Evolutionary conservation across 2,329 filamentous ascomycete species (phyloP).

Genomic region (Xylariaceae sp.): DNA sequence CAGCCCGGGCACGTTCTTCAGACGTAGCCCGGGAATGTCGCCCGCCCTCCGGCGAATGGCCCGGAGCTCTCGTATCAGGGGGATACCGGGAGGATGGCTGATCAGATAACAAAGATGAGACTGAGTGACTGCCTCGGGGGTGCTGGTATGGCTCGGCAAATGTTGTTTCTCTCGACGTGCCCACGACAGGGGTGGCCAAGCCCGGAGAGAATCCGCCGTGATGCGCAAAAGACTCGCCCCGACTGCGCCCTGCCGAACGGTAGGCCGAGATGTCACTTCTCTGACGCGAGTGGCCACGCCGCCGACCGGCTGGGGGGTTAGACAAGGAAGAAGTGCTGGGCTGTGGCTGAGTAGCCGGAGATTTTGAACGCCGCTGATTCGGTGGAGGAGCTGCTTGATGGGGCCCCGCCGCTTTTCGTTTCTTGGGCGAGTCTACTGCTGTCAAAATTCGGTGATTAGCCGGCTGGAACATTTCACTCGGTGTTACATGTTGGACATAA

Average conservation of each 20-base stretch:
- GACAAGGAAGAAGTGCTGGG: slow-evolving; percentile 41
- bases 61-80: slow-evolving; percentile 25
- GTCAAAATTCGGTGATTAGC: slow-evolving; percentile 43
- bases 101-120: slow-evolving; percentile 41
- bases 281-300: slow-evolving; percentile 57
- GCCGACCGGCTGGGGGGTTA: slow-evolving; percentile 48
- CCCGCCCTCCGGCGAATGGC: slow-evolving; percentile 25
- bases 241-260: slow-evolving; percentile 36
- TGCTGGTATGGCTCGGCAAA: slow-evolving; percentile 29
- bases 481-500: slow-evolving; percentile 46
- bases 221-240: slow-evolving; percentile 31
- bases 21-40: slow-evolving; percentile 30
- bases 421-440: slow-evolving; percentile 73
- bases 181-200: slow-evolving; percentile 18
- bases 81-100: slow-evolving; percentile 30
- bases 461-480: slow-evolving; percentile 34
- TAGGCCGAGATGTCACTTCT: slow-evolving; percentile 58
- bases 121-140: slow-evolving; percentile 36
- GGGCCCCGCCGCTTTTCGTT: slow-evolving; percentile 68
- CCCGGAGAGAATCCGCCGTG: slow-evolving; percentile 36
- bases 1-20: slow-evolving; percentile 33
- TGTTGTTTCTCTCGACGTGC: slow-evolving; percentile 31
- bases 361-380: slow-evolving; percentile 41
- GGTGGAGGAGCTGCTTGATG: slow-evolving; percentile 44
- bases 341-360: slow-evolving; percentile 52